Conservation (phyloP, 306 rosid species). For the Ammopiptanthus mongolicus region DNA sequence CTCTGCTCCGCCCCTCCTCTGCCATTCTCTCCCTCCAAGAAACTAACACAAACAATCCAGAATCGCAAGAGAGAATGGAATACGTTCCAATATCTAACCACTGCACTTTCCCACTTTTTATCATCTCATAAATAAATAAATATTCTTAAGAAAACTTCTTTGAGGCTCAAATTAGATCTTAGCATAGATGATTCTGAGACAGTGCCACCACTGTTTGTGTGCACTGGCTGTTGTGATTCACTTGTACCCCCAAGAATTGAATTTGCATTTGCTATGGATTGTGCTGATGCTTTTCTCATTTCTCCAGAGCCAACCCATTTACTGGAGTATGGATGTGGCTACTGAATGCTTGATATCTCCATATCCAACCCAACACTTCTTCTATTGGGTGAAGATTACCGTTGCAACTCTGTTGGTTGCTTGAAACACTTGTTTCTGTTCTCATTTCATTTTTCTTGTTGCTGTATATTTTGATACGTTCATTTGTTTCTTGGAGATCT, state of each 20-base stretch:
- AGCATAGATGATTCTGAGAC: slow-evolving; percentile 62
- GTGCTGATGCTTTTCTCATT: slow-evolving; percentile 30
- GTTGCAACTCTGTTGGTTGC: not conserved
- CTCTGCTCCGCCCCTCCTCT: too few relatives aligned
- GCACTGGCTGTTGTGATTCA: slow-evolving; percentile 57
- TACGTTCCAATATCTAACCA: too few relatives aligned
- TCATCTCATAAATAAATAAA: too few relatives aligned
- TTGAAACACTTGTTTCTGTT: not conserved
- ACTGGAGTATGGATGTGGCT: slow-evolving; percentile 30
- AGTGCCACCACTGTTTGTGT: slow-evolving; percentile 66
- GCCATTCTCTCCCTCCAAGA: too few relatives aligned
- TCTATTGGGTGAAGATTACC: not conserved
- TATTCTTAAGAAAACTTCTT: too few relatives aligned
- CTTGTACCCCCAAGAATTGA: slow-evolving; percentile 42
- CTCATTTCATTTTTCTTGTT: not conserved
- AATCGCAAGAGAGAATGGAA: too few relatives aligned
- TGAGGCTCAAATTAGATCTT: too few relatives aligned
- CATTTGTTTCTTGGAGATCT: not conserved
- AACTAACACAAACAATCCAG: too few relatives aligned
- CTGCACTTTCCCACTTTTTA: too few relatives aligned
- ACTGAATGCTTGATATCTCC: not conserved
- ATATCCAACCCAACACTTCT: not conserved
- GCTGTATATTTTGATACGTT: not conserved
- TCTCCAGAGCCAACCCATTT: slow-evolving; percentile 19
- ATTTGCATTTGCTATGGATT: slow-evolving; percentile 18